Conservation (phyloP, 1,284 basidiomycete species). For the Malassezia slooffiae region DNA sequence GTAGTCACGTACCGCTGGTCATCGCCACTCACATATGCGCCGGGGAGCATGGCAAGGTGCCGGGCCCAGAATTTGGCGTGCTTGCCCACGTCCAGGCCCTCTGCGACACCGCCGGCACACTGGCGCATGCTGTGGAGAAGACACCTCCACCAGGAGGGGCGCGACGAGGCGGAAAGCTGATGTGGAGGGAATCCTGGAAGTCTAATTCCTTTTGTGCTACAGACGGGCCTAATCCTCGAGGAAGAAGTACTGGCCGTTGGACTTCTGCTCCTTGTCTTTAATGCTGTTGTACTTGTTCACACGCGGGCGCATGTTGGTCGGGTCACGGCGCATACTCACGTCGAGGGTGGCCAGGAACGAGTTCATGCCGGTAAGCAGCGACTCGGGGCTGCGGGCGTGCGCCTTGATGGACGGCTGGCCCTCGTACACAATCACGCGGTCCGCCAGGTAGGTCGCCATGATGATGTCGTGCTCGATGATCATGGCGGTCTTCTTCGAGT, state of each 20-base stretch:
- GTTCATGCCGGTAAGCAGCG: constrained; percentile 45
- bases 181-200: too few relatives aligned
- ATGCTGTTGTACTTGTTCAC: constrained; percentile 46
- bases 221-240: constrained; percentile 41
- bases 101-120: too few relatives aligned
- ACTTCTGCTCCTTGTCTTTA: constrained; percentile 47
- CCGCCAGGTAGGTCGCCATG: constrained; percentile 44
- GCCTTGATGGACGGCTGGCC: constrained; percentile 42
- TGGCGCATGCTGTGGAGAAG: too few relatives aligned
- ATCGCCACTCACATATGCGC: constrained; percentile 33
- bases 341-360: constrained; percentile 41
- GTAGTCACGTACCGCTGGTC: constrained; percentile 24
- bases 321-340: constrained; percentile 44
- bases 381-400: constrained; percentile 37
- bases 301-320: constrained; percentile 42
- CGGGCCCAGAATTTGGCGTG: constrained; percentile 35
- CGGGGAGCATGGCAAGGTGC: constrained; percentile 32
- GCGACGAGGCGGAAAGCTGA: too few relatives aligned
- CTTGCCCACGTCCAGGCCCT: constrained; percentile 9
- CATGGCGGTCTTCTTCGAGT: constrained; percentile 46
- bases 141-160: too few relatives aligned
- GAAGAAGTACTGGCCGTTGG: constrained; percentile 44
- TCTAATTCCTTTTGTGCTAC: too few relatives aligned
- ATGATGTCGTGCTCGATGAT: constrained; percentile 47
- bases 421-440: constrained; percentile 45